phyloP scores from a whole-genome alignment of 495 filamentous ascomycete genomes.

The Neurospora sp. region DNA sequence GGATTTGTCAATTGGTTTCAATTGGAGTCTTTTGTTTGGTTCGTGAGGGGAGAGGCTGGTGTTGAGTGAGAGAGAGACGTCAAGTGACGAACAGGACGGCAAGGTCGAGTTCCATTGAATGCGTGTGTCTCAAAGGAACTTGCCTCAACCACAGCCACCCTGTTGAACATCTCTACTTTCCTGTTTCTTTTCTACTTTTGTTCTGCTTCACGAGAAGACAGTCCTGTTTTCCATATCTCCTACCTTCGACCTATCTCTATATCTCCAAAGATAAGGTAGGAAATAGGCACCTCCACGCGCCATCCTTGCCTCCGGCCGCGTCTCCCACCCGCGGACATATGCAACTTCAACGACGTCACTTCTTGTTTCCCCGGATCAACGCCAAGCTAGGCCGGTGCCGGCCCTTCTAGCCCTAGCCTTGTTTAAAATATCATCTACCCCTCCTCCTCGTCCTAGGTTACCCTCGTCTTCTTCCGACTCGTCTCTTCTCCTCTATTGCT shows the following conservation, averaged over 20 bases:
- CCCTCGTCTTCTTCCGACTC: background rate
- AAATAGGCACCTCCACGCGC: background rate
- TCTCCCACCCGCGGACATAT: background rate
- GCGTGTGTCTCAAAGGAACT: background rate
- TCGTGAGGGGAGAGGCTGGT: background rate
- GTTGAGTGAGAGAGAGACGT: background rate
- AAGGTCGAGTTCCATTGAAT: background rate
- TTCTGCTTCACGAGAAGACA: background rate
- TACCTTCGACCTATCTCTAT: background rate
- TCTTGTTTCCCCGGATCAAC: background rate
- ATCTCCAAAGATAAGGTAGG: background rate
- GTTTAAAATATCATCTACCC: background rate
- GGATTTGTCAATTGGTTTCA: background rate
- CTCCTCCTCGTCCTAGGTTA: background rate
- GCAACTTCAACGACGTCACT: background rate
- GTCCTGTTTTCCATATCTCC: background rate
- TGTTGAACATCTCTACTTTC: background rate
- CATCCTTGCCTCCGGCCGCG: background rate
- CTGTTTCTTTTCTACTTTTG: background rate
- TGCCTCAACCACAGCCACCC: background rate
- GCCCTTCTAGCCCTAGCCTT: background rate
- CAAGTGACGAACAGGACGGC: background rate
- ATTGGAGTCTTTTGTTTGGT: background rate
- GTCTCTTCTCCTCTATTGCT: background rate
- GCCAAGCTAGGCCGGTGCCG: background rate